Base-by-base conservation (phyloP, 176 grass and related monocot species). In the Hordeum marinum region DNA sequence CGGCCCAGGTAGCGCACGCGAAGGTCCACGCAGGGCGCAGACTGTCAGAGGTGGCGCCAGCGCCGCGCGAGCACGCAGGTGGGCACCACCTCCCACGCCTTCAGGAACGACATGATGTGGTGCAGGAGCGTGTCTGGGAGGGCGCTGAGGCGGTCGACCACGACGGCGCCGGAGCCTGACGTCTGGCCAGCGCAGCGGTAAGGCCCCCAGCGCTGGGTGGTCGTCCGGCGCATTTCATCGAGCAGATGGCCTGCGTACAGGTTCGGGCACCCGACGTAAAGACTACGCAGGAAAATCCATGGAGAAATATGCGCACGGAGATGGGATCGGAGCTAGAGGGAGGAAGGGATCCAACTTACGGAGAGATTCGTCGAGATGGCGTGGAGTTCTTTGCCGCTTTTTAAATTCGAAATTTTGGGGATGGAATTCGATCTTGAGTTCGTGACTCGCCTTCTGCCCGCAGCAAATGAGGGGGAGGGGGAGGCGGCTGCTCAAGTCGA, bases 71-170 rank as follows among this genome's bases (percentile, higher is more conserved):
- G 85, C 69, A 87, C 78, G 69, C 69, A 75, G 58, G 78, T 87
- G 68, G 78, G 85, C 69, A 81, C 85, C 78, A 24, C 85, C 69
- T 87, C 85, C 85, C 78, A 87, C 2, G 80, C 50, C 65, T 60
- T 72, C 1, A 72, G 13, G 48, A 40, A 88, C 5, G 86, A 88
- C 66, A 84, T 24, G 65, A 88, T 5, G 81, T 63, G 86, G 73
- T 88, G 80, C 25, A 88, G 63, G 6, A 88, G 63, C 9, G 8
- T 52, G 63, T 88, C 80, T 3, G 73, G 80, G 1, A 88, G 86
- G 20, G 46, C 50, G 86, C 86, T 83, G 73, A 88, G 79, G 63
- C 63, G 86, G 39, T 88, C 86, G 1, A 12, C 18, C 52, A 0
- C 62, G 15, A 6, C 17, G 11, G 3, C 43, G 24, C 25, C 71